These are phyloP conservation scores for Myochromella boudieri DNA, from an alignment of 768 basidiomycete genomes.

Conservation along the genomic window DNA sequence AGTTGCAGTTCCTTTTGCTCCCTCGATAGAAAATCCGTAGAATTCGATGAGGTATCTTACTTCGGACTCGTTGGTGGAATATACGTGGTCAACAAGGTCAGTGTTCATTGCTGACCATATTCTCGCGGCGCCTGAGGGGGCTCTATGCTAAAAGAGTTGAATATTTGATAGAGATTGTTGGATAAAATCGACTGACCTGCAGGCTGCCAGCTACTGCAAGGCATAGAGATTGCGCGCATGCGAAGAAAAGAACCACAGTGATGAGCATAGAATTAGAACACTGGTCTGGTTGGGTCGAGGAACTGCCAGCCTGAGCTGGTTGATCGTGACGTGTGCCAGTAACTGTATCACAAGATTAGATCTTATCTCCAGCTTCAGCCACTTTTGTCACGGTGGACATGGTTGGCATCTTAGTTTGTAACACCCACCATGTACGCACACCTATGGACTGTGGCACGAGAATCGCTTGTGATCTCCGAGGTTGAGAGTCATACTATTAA, in stretches of 20 bases:
- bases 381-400: no score
- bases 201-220: slow-evolving; percentile 2
- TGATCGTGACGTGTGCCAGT: no score
- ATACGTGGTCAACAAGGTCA: slow-evolving; percentile 22
- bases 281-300: no score
- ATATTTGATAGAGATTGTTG: not conserved
- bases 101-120: slow-evolving; percentile 22
- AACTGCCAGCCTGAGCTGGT: not conserved
- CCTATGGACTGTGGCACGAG: no score
- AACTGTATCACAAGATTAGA: no score
- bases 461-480: no score
- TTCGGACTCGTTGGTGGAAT: slow-evolving; percentile 20
- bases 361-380: no score
- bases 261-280: no score
- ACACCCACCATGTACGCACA: no score
- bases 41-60: slow-evolving; percentile 19
- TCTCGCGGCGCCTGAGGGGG: slow-evolving; percentile 13
- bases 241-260: no score
- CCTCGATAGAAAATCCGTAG: slow-evolving; percentile 22
- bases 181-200: slow-evolving; percentile 6
- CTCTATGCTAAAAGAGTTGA: slow-evolving; percentile 4
- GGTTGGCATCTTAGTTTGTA: no score
- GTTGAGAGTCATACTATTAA: no score
- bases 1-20: slow-evolving; percentile 18
- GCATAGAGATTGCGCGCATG: not conserved